Evolutionary conservation across 2,329 filamentous ascomycete genomes (phyloP).

Genomic region (Ceratocystis colombiana): DNA sequence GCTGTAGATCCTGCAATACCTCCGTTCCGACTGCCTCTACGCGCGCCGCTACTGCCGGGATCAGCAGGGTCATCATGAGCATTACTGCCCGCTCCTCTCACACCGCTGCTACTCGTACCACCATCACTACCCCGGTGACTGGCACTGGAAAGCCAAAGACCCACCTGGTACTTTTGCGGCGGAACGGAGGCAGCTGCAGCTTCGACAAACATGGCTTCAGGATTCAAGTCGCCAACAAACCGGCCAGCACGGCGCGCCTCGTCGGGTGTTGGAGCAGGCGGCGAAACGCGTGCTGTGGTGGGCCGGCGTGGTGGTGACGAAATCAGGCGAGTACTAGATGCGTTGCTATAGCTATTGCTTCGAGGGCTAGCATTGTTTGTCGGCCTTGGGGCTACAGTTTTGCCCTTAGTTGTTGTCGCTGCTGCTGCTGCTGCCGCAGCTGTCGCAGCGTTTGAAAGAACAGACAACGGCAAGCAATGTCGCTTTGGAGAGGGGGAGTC

Average conservation of each 20-base stretch:
- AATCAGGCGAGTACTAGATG: neutral
- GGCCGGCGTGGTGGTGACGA: neutral
- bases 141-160: constrained; percentile 41
- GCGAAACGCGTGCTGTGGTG: constrained; percentile 9
- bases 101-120: neutral
- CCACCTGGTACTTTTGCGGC: constrained; percentile 41
- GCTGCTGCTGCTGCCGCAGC: constrained; percentile 3
- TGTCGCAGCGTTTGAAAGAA: constrained; percentile 8
- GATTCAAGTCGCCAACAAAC: constrained; percentile 51
- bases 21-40: neutral
- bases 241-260: constrained; percentile 32
- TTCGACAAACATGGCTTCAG: constrained; percentile 50
- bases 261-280: neutral
- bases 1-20: neutral
- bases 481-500: constrained; percentile 19
- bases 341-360: neutral
- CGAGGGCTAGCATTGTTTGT: neutral
- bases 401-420: neutral
- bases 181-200: constrained; percentile 37
- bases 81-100: neutral
- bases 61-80: neutral
- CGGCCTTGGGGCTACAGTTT: neutral
- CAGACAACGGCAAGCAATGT: constrained; percentile 16
- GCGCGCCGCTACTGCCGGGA: neutral
- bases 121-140: constrained; percentile 1